Evolutionary conservation across 108 stramenopile genomes (phyloP).

Genomic region (Parmales sp.): DNA sequence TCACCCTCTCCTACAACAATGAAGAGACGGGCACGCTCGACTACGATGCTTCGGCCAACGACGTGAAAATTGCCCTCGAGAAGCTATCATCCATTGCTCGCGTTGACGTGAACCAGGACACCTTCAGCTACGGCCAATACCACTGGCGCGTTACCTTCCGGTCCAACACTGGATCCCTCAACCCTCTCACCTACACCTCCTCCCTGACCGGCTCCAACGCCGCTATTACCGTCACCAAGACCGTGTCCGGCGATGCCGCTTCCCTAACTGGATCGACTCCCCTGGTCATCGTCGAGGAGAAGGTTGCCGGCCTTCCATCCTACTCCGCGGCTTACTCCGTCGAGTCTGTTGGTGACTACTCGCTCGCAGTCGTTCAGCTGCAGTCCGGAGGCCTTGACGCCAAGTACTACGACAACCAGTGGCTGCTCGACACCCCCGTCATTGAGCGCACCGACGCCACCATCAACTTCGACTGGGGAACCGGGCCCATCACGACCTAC

Average conservation of each 20-base stretch:
- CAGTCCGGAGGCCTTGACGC: conserved; percentile 54
- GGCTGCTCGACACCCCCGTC: conserved; percentile 52
- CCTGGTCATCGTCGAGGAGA: conserved; percentile 44
- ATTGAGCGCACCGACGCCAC: conserved; percentile 51
- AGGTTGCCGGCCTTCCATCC: conserved; percentile 54
- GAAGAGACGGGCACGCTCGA: conserved; percentile 28
- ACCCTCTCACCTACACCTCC: conserved; percentile 22
- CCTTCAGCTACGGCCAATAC: conserved; percentile 31
- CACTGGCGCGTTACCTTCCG: conserved; percentile 65
- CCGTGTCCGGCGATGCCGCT: conserved; percentile 17
- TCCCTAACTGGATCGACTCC: conserved; percentile 32
- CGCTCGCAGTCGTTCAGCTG: conserved; percentile 55
- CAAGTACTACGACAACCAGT: conserved; percentile 71
- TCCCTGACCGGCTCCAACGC: conserved; percentile 49
- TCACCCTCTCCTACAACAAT: conserved; percentile 42
- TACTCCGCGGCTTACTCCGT: conserved; percentile 61
- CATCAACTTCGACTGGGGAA: conserved; percentile 50
- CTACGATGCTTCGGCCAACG: conserved; percentile 49
- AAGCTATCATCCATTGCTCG: conserved; percentile 34
- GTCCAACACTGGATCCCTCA: conserved; percentile 36
- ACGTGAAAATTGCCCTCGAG: conserved; percentile 53
- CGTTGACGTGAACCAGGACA: conserved; percentile 42
- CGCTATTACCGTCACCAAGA: conserved; percentile 2
- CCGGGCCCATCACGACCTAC: conserved; percentile 54
- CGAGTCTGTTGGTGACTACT: conserved; percentile 35